phyloP scores from a whole-genome alignment of 805 yeast species.

The Yamadazyma tumulicola region DNA sequence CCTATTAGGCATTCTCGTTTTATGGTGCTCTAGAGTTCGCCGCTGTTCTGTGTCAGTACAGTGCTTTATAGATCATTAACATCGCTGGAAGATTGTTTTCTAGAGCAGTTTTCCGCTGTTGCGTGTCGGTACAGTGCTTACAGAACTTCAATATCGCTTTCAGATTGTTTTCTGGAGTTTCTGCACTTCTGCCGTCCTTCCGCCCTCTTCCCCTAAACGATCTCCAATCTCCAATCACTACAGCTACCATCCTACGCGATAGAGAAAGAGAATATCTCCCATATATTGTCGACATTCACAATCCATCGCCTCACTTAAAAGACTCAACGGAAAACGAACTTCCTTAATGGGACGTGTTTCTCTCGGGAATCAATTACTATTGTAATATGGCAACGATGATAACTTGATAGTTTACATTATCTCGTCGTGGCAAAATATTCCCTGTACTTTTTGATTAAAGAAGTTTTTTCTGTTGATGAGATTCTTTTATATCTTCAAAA shows the following conservation, averaged over 20 bases:
- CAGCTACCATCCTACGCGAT: too few species aligned
- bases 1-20: not conserved
- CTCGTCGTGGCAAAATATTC: slow-evolving; percentile 68
- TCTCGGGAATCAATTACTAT: slow-evolving; percentile 49
- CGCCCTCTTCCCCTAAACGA: too few species aligned
- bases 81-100: too few species aligned
- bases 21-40: too few species aligned
- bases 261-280: slow-evolving; percentile 45
- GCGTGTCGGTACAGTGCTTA: too few species aligned
- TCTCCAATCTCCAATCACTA: too few species aligned
- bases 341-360: slow-evolving; percentile 50
- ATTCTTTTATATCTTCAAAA: slow-evolving; percentile 7
- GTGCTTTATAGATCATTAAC: too few species aligned
- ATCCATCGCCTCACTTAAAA: slow-evolving; percentile 52
- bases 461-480: slow-evolving; percentile 4
- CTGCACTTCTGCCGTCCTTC: too few species aligned
- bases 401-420: slow-evolving; percentile 57
- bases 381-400: slow-evolving; percentile 58
- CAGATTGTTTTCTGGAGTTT: too few species aligned
- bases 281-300: slow-evolving; percentile 60
- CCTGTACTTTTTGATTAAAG: slow-evolving; percentile 61
- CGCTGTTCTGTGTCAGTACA: too few species aligned
- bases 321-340: slow-evolving; percentile 53
- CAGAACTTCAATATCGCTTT: too few species aligned
- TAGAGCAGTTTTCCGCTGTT: too few species aligned